Evolutionary conservation across 768 basidiomycete species (phyloP).

Genomic region (Imleria badia): DNA sequence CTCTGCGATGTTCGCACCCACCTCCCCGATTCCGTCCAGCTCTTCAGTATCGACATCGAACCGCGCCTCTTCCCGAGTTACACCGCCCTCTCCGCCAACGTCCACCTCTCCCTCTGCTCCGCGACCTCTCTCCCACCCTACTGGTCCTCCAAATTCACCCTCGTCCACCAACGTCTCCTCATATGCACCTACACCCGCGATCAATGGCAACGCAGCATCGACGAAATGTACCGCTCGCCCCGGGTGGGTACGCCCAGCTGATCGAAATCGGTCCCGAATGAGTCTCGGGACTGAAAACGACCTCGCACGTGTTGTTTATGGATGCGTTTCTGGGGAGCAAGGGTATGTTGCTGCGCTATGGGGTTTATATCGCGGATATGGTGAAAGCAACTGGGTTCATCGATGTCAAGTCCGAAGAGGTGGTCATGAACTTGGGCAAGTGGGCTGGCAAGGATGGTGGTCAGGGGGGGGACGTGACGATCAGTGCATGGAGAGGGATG

Average conservation of each 20-base stretch:
- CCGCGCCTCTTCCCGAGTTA: constrained; percentile 18
- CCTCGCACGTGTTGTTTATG: constrained; percentile 4
- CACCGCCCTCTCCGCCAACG: constrained; percentile 1
- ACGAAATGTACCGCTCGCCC: constrained; percentile 32
- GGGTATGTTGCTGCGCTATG: constrained; percentile 10
- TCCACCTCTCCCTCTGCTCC: constrained; percentile 25
- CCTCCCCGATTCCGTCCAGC: constrained; percentile 17
- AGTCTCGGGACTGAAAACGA: constrained; percentile 13
- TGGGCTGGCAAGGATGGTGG: constrained; percentile 27
- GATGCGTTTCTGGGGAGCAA: constrained; percentile 9
- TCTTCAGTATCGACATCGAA: constrained; percentile 29
- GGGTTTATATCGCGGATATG: constrained; percentile 18
- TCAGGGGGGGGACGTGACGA: constrained; percentile 13
- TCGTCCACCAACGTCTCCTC: constrained; percentile 36
- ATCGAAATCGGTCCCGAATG: constrained; percentile 26
- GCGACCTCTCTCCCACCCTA: constrained; percentile 28
- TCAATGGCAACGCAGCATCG: constrained; percentile 28
- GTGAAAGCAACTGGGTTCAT: constrained; percentile 19
- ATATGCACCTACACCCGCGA: constrained; percentile 26
- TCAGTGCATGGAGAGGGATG: constrained; percentile 25
- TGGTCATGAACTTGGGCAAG: constrained; percentile 19
- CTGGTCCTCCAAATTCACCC: constrained; percentile 31
- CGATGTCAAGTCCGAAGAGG: constrained; percentile 18
- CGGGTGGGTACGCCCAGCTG: constrained; percentile 36
- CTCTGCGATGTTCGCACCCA: constrained; percentile 17